Evolutionary conservation across 1,139 yeast species (phyloP), one percentile per base, ranked within the genome.

Genomic region (Pichia terricola): DNA sequence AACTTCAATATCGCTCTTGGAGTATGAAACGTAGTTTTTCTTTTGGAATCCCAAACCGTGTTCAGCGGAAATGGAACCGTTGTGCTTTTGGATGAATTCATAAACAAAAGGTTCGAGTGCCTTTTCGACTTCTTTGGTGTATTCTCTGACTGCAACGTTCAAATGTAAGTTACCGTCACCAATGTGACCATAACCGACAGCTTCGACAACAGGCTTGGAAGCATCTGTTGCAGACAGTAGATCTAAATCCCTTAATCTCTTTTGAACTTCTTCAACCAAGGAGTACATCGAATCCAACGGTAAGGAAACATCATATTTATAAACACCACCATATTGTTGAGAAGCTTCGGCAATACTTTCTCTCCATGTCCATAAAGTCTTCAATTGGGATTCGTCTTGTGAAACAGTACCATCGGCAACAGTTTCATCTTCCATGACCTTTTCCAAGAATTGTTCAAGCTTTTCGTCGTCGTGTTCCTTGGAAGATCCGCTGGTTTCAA

Each of bases 31-130:
- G 62, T 84, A 91, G 59, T 84, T 82, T 56, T 83, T 85, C 81
- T 91, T 91, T 60, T 89, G 96, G 75, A 91, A 85, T 1, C 98
- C 98, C 49, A 91, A 72, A 4, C 98, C 98, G 63, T 91, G 98
- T 64, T 91, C 98, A 37, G 97, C 98, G 48, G 95, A 83, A 43
- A 91, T 81, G 1, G 96, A 87, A 31, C 98, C 98, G 37, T 79
- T 67, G 50, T 80, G 74, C 32, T 65, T 57, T 44, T 75, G 72
- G 49, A 91, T 84, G 84, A 91, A 88, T 67, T 91, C 94, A 58
- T 87, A 91, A 30, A 91, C 91, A 66, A 82, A 89, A 37, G 97
- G 97, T 65, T 91, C 97, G 50, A 91, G 72, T 2, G 73, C 76
- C 45, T 73, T 67, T 66, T 89, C 97, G 45, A 89, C 82, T 33